These are phyloP conservation scores for Pistacia atlantica DNA, from an alignment of 345 rosid species.

Conservation along the genomic window DNA sequence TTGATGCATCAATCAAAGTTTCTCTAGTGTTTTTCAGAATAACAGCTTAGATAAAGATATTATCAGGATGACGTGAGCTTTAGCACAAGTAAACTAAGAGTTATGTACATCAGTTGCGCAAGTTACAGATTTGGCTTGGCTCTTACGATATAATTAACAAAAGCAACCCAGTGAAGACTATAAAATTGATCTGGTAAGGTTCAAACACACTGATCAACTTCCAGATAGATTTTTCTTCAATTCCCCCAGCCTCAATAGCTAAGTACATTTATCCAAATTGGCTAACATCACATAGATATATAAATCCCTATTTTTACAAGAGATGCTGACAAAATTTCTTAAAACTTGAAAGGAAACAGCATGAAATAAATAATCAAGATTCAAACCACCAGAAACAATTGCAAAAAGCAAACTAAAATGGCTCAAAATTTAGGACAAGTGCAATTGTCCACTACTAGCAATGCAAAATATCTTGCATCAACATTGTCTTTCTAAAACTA, in stretches of 20 bases:
- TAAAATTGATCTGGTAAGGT: too few relatives aligned
- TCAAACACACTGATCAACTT: not conserved
- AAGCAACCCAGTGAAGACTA: too few relatives aligned
- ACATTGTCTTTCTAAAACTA: not conserved
- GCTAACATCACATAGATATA: not conserved
- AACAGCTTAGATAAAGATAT: too few relatives aligned
- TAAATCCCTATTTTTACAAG: not conserved
- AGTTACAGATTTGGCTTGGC: too few relatives aligned
- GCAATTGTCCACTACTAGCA: not conserved
- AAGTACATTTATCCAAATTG: too few relatives aligned
- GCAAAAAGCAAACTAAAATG: not conserved
- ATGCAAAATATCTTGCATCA: not conserved
- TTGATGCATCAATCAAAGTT: too few relatives aligned
- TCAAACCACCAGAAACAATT: not conserved
- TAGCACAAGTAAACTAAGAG: too few relatives aligned
- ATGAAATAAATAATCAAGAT: not conserved
- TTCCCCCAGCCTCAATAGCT: not conserved
- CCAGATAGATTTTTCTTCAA: not conserved
- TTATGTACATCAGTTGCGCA: too few relatives aligned
- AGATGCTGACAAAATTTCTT: not conserved
- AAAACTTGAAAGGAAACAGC: not conserved
- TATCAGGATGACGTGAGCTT: conserved; percentile 23
- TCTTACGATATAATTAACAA: too few relatives aligned
- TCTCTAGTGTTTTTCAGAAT: too few relatives aligned
- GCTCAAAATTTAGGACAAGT: not conserved